A percentile compares a stretch with the other conserved stretches of the same genome.
These are phyloP conservation scores for Candida boidinii DNA, from an alignment of 805 yeast genomes.

Conservation along the genomic window DNA sequence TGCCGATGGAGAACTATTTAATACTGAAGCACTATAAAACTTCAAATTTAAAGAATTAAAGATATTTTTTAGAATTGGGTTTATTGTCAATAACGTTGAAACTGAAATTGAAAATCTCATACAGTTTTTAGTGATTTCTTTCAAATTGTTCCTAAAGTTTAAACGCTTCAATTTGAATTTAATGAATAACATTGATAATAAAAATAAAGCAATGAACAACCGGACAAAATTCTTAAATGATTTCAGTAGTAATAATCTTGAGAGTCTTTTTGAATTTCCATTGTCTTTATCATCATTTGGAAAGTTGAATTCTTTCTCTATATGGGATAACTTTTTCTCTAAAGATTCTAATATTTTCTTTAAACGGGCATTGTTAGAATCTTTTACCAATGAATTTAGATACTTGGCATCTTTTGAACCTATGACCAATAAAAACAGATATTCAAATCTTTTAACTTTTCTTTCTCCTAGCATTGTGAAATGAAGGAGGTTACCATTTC, in stretches of 20 bases:
- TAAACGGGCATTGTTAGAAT: neutral
- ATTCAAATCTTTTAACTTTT: neutral
- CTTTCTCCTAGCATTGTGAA: no score
- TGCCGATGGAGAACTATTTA: no score
- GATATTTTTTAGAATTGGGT: slow-evolving; percentile 4
- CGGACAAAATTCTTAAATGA: neutral
- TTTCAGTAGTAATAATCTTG: slow-evolving; percentile 5
- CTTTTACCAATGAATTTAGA: neutral
- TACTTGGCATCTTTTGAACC: slow-evolving; percentile 3
- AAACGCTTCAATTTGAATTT: slow-evolving; percentile 1
- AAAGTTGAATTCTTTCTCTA: no score
- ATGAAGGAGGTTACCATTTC: no score
- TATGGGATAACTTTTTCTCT: no score
- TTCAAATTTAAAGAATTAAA: neutral
- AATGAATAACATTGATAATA: neutral
- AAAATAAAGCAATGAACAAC: neutral
- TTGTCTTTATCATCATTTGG: slow-evolving; percentile 1
- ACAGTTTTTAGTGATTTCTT: neutral
- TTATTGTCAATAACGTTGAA: slow-evolving; percentile 7
- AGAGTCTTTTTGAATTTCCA: slow-evolving; percentile 1
- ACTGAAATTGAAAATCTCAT: slow-evolving; percentile 6
- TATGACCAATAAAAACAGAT: neutral
- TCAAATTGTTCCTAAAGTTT: neutral
- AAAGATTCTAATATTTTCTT: slow-evolving; percentile 2
- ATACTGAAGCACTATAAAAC: no score